Base-by-base conservation (phyloP, 176 grass and related monocot species). In the Echinochloa phyllopogon region DNA sequence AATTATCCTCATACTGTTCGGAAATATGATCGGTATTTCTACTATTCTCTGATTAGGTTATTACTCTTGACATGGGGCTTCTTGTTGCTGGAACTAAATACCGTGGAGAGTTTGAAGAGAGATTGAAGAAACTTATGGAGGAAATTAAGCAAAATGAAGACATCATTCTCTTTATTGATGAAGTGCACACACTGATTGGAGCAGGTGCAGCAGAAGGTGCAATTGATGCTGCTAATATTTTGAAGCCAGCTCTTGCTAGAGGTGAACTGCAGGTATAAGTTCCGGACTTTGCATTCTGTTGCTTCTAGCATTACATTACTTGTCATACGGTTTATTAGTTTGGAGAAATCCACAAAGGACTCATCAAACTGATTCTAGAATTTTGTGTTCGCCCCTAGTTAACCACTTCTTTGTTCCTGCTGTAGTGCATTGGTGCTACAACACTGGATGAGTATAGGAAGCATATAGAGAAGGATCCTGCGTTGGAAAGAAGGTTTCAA, bases 11-110 rank as follows among this genome's bases (percentile, higher is more conserved):
- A 21, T 50, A 20, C 74, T 38, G 18, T 64, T 64, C 27, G 14
- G 25, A n/a, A 55, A 24, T 21, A 6, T 38, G 24, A 43, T 58
- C 36, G 42, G 43, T 79, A 33, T 75, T 70, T 82, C 45, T 58
- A 16, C 57, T 14, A 27, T 69, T 71, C 12, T 29, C 6, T 60
- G 33, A 3, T 75, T 70, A 98, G 96, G 96, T 99, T 72, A 99
- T 99, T 87, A 99, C 96, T 58, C 93, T 99, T 80, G 96, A 99
- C 84, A 99, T 99, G 96, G 96, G 96, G n/a, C 93, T 99, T 49
- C 96, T 99, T 86, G 96, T 99, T 86, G 96, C 96, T 82, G 96
- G 96, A 65, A 99, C 96, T 61, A 99, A 99, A 78, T 99, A 99
- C 73, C 93, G 96, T 82, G 96, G 96, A 90, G 96, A 99, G 84